These are phyloP conservation scores for Chamaenerion angustifolium DNA, from an alignment of 345 rosid genomes.

Conservation along the genomic window DNA sequence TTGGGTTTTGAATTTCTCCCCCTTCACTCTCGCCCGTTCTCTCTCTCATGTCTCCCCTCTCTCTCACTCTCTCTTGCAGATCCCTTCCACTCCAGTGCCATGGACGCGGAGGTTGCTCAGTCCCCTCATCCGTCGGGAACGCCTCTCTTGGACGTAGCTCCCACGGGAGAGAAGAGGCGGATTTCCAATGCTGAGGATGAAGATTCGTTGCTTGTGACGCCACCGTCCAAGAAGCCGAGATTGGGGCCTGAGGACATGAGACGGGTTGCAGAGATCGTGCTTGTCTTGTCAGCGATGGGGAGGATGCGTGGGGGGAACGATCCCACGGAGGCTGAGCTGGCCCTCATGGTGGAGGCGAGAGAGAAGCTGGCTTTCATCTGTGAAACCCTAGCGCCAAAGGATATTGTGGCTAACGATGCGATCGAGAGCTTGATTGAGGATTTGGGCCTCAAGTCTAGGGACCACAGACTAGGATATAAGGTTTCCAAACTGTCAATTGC, in stretches of 20 bases:
- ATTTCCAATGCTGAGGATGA: conserved; percentile 1
- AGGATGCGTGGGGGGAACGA: conserved; percentile 51
- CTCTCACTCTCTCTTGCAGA: conserved; percentile 6
- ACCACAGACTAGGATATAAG: conserved; percentile 44
- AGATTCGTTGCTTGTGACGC: neutral
- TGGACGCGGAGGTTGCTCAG: conserved; percentile 1
- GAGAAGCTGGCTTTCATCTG: conserved; percentile 46
- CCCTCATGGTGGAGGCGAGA: conserved; percentile 70
- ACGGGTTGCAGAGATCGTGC: conserved; percentile 78
- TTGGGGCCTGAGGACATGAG: conserved; percentile 12
- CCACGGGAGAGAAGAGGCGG: conserved; percentile 19
- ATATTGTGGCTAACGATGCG: conserved; percentile 44
- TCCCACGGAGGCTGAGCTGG: conserved; percentile 54
- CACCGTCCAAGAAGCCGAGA: conserved; percentile 5
- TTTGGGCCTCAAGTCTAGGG: conserved; percentile 56
- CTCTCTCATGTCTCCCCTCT: conserved; percentile 6
- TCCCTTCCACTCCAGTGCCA: conserved; percentile 8
- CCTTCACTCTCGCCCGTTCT: conserved; percentile 4
- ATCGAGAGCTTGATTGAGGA: conserved; percentile 59
- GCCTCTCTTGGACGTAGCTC: neutral
- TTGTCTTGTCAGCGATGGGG: conserved; percentile 64
- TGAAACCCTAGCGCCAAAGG: conserved; percentile 41
- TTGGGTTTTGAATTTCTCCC: conserved; percentile 3
- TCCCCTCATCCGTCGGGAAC: neutral
- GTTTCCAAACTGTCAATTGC: conserved; percentile 44